These are phyloP conservation scores for Boletus patriciae DNA, from an alignment of 768 basidiomycete genomes.

Conservation along the genomic window DNA sequence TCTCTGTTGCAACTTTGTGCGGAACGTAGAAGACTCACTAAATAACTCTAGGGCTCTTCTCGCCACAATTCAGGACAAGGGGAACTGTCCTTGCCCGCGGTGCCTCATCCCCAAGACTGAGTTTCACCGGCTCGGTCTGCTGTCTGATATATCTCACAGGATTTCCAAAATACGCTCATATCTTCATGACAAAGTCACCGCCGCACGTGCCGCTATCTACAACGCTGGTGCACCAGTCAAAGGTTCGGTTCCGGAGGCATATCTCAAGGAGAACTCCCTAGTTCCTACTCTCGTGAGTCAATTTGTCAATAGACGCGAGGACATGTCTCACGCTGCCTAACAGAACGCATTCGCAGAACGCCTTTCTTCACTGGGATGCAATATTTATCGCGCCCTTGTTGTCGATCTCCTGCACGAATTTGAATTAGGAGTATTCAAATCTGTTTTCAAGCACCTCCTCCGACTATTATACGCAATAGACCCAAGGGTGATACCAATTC, in stretches of 20 bases:
- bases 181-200: not conserved
- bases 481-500: constrained; percentile 7
- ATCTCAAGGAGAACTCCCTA: constrained; percentile 7
- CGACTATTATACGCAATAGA: constrained; percentile 27
- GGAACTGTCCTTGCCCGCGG: constrained; percentile 31
- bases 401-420: constrained; percentile 43
- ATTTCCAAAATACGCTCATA: not conserved
- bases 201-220: constrained; percentile 10
- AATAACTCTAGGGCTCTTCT: constrained; percentile 27
- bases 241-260: constrained; percentile 1
- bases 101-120: constrained; percentile 22
- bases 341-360: constrained; percentile 38
- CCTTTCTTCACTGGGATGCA: constrained; percentile 19
- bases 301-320: not conserved
- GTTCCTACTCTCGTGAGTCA: constrained; percentile 12
- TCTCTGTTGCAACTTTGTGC: too few species aligned
- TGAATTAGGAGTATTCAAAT: constrained; percentile 42
- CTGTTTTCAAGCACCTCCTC: constrained; percentile 38
- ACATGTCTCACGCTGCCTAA: not conserved
- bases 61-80: constrained; percentile 29
- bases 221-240: constrained; percentile 13
- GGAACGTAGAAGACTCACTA: not conserved
- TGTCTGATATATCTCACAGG: constrained; percentile 6
- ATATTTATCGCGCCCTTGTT: constrained; percentile 30
- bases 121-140: constrained; percentile 14